Evolutionary conservation across 1,139 yeast genomes (phyloP), one percentile per base, ranked within the genome.

Genomic region (Magnusiomyces tetraspermus): DNA sequence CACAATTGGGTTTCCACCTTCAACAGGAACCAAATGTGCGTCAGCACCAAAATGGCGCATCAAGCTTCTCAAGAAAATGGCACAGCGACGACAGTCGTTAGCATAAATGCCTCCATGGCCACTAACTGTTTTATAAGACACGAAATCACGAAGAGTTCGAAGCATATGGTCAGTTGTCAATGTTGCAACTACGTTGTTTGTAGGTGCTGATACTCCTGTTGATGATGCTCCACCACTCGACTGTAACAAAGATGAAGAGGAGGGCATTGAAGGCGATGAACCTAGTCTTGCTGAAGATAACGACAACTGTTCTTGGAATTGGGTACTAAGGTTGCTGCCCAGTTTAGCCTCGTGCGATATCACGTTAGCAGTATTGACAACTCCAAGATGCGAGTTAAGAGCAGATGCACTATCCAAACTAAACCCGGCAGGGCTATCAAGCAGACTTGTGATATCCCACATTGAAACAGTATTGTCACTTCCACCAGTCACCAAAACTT

Each of bases 81-180:
- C 96, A 71, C 98, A 92, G 47, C 84, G 79, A 56, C 97, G 78
- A 6, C 94, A 84, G 47, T 89, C 95, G 58, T 85, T 86, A 61
- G 85, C 76, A 63, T 77, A 82, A 44, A 74, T 65, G 21, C 79
- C 78, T 0, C 87, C 88, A 48, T 76, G 76, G 58, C 82, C 83
- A 13, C 95, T 85, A 11, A 92, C 85, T 0, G 97, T 88, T 60
- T 78, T 80, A 67, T 74, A 89, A 0, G 85, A 71, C 13, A 89
- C 82, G 53, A 85, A 73, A 50, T 77, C 77, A 19, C 76, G 71
- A 55, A 92, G 73, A 3, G 85, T 78, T 33, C 76, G 72, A 44
- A 90, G 65, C 75, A 92, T 73, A 36, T 78, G 74, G 50, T 84
- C 88, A 55, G 85, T 81, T 49, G 73, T 73, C 22, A 66, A 58